Evolutionary conservation across 2,329 filamentous ascomycete species (phyloP).

Genomic region (Hypoxylon sp.): DNA sequence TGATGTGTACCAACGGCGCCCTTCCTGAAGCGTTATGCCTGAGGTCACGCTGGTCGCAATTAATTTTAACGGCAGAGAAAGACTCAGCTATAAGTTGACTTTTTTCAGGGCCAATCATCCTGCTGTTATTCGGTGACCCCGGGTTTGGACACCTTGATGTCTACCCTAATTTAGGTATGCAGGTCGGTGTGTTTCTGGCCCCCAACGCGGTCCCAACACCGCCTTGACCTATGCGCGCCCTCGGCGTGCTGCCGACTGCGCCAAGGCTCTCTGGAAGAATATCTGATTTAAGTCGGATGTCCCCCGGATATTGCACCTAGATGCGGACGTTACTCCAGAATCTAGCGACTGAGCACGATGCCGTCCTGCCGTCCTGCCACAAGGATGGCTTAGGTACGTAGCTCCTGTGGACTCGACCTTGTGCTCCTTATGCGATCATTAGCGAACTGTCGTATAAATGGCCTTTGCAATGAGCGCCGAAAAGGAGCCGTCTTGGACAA

Average conservation of each 20-base stretch:
- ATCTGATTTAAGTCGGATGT: constrained; percentile 10
- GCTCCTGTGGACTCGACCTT: not conserved
- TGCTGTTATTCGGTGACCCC: constrained; percentile 22
- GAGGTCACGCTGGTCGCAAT: not conserved
- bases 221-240: constrained; percentile 1
- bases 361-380: not conserved
- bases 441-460: constrained; percentile 3
- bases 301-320: constrained; percentile 5
- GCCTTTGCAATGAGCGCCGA: constrained; percentile 16
- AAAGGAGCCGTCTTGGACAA: constrained; percentile 28
- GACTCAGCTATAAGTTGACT: constrained; percentile 16
- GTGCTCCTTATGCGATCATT: not conserved
- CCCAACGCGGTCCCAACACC: constrained; percentile 2
- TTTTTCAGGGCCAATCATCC: constrained; percentile 4
- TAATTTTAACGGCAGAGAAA: constrained; percentile 6
- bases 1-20: not conserved
- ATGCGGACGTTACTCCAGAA: constrained; percentile 10
- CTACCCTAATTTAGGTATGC: constrained; percentile 10
- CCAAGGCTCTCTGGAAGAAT: not conserved
- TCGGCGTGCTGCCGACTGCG: constrained; percentile 1
- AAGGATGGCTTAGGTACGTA: constrained; percentile 14
- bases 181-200: constrained; percentile 13
- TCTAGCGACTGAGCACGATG: not conserved
- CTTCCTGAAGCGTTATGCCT: constrained; percentile 4
- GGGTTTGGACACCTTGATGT: constrained; percentile 30